Evolutionary conservation across 148 eudicot genomes (phyloP).

Genomic region (Pharnaceum exiguum): DNA sequence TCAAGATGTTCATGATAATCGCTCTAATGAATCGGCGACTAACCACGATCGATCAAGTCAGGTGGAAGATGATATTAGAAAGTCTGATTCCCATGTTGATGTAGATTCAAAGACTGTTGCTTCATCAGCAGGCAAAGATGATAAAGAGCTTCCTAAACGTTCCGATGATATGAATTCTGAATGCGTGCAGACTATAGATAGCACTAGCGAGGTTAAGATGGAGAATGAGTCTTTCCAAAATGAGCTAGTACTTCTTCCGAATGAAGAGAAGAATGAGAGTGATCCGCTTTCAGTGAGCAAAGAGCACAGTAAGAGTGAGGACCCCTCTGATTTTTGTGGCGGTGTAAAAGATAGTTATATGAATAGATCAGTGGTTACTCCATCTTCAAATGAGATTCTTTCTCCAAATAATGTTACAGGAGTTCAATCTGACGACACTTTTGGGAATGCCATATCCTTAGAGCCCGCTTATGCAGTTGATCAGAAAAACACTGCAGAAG

Average conservation of each 20-base stretch:
- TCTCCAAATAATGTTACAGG: conserved; percentile 26
- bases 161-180: conserved; percentile 23
- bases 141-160: conserved; percentile 20
- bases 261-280: conserved; percentile 29
- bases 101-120: conserved; percentile 21
- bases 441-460: conserved; percentile 20
- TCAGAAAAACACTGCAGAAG: conserved; percentile 20
- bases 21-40: conserved; percentile 28
- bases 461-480: conserved; percentile 8
- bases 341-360: conserved; percentile 23
- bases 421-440: conserved; percentile 18
- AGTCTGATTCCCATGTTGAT: conserved; percentile 5
- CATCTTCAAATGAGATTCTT: conserved; percentile 20
- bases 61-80: conserved; percentile 18
- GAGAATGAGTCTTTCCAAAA: conserved; percentile 27
- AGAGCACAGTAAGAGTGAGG: conserved; percentile 23
- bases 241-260: conserved; percentile 16
- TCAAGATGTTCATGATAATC: conserved; percentile 23
- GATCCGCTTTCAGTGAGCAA: conserved; percentile 26
- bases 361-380: conserved; percentile 29
- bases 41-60: conserved; percentile 25
- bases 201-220: conserved; percentile 14
- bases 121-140: conserved; percentile 22
- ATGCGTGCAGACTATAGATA: conserved; percentile 25
- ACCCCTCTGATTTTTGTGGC: conserved; percentile 21